phyloP scores from a whole-genome alignment of 1,284 basidiomycete species.

The Amylostereum chailletii region DNA sequence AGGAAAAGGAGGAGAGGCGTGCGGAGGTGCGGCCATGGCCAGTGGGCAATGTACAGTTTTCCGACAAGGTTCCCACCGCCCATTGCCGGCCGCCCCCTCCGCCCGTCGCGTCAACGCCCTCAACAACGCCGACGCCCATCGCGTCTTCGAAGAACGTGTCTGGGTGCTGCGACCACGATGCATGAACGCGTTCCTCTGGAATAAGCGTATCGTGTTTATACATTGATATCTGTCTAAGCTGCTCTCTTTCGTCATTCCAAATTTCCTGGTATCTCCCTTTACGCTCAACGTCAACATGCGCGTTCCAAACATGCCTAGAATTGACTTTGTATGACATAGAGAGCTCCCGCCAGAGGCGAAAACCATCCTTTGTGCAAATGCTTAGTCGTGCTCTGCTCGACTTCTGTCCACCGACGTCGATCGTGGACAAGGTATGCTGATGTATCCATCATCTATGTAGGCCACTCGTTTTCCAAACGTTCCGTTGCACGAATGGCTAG shows the following conservation, averaged over 20 bases:
- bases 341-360: too few species aligned
- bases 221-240: neutral
- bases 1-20: conserved; percentile 18
- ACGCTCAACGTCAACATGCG: too few species aligned
- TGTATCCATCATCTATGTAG: neutral
- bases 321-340: too few species aligned
- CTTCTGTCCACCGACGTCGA: neutral
- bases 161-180: neutral
- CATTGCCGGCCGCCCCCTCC: too few species aligned
- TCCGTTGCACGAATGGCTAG: neutral
- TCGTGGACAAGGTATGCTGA: neutral
- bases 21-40: neutral
- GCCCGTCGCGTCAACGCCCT: neutral
- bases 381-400: neutral
- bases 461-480: neutral
- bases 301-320: too few species aligned
- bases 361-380: neutral
- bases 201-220: neutral
- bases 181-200: neutral
- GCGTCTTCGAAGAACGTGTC: too few species aligned
- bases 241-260: neutral
- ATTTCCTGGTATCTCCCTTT: too few species aligned
- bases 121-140: neutral
- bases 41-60: neutral
- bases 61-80: neutral